A percentile compares a stretch with the other conserved stretches of the same genome.
phyloP scores from a whole-genome alignment of 2,329 filamentous ascomycete species.

The Samsoniella hepiali region DNA sequence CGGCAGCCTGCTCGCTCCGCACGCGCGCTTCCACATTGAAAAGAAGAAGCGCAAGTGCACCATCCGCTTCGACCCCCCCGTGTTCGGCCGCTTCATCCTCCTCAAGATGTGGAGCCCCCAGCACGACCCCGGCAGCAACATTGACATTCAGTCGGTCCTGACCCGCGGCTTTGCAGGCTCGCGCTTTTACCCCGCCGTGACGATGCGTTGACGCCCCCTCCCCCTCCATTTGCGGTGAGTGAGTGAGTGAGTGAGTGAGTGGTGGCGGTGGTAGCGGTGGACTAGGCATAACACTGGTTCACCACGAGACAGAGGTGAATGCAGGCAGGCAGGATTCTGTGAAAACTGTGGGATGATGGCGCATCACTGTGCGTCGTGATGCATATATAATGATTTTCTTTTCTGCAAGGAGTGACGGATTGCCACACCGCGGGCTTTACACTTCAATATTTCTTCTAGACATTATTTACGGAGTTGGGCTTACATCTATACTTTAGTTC shows the following conservation, averaged over 20 bases:
- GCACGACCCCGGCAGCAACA: constrained; percentile 63
- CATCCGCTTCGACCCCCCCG: constrained; percentile 78
- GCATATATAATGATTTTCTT: background rate
- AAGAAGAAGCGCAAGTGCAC: constrained; percentile 80
- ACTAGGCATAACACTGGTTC: too few relatives aligned
- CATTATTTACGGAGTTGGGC: constrained; percentile 8
- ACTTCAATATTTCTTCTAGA: background rate
- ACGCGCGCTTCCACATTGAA: constrained; percentile 81
- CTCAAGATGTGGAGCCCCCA: constrained; percentile 87
- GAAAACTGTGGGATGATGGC: background rate
- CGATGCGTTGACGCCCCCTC: constrained; percentile 50
- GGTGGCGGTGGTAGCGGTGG: background rate
- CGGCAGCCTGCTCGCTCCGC: constrained; percentile 60
- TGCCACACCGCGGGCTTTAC: background rate
- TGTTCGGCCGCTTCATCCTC: constrained; percentile 78
- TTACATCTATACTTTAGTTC: background rate
- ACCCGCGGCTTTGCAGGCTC: constrained; percentile 82
- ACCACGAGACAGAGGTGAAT: too few relatives aligned
- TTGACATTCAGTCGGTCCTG: constrained; percentile 84
- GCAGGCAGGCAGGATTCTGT: background rate
- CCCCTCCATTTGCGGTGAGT: too few relatives aligned
- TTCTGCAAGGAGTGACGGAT: background rate
- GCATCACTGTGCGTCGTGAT: background rate
- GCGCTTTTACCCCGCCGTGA: constrained; percentile 72
- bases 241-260: background rate